A percentile compares a stretch with the other conserved stretches of the same genome.
These are phyloP conservation scores for Plasmodium gallinaceum DNA, from an alignment of 169 alveolate genomes.

Conservation along the genomic window DNA sequence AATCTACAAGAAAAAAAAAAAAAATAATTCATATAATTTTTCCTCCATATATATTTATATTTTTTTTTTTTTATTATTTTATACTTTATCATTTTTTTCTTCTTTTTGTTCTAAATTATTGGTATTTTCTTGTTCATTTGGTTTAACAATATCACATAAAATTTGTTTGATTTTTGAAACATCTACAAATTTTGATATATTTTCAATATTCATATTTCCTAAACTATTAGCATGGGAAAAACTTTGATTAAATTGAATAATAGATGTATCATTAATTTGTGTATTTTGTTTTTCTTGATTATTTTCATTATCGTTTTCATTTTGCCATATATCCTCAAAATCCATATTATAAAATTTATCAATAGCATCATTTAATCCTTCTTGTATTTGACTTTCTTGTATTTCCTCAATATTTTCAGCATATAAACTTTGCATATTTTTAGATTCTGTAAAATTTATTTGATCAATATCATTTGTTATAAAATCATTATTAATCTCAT, in stretches of 20 bases:
- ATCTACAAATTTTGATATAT: conserved; percentile 65
- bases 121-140: conserved; percentile 26
- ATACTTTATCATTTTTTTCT: conserved; percentile 1
- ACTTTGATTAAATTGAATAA: conserved; percentile 31
- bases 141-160: conserved; percentile 55
- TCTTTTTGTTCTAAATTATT: not conserved
- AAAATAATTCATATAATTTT: not conserved
- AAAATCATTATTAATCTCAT: conserved; percentile 51
- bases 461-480: conserved; percentile 32
- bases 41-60: not conserved
- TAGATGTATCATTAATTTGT: conserved; percentile 9
- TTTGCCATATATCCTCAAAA: conserved; percentile 71
- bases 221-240: conserved; percentile 20
- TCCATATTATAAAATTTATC: conserved; percentile 74
- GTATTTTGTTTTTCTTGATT: not conserved
- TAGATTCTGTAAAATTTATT: conserved; percentile 24
- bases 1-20: conserved; percentile 38
- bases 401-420: conserved; percentile 49
- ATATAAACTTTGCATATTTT: conserved; percentile 19
- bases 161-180: conserved; percentile 62
- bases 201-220: conserved; percentile 34
- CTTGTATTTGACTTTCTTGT: conserved; percentile 46
- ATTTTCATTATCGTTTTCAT: conserved; percentile 22
- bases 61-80: not conserved
- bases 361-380: conserved; percentile 58